Percentiles rank a stretch among this genome's conserved stretches.
phyloP scores from a whole-genome alignment of 805 yeast species.

The Lipomyces oligophaga region DNA sequence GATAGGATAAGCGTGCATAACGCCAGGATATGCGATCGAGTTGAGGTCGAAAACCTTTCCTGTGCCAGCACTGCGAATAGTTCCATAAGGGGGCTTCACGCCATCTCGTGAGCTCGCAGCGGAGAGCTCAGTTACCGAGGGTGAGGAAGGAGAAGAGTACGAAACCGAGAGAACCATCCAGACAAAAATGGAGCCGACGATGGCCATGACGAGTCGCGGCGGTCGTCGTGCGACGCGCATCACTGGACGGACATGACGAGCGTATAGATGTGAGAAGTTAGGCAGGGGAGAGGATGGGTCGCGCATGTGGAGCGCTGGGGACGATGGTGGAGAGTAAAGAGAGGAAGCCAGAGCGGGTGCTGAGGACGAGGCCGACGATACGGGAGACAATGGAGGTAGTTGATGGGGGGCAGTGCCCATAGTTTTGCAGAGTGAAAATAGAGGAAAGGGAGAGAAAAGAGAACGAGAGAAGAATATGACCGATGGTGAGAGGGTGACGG shows the following conservation, averaged over 20 bases:
- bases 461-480: neutral
- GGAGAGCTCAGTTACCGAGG: neutral
- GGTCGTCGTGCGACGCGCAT: too few relatives aligned
- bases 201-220: too few relatives aligned
- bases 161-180: constrained; percentile 6
- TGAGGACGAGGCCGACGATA: neutral
- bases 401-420: neutral
- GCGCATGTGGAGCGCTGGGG: neutral
- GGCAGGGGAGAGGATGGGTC: constrained; percentile 1
- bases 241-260: too few relatives aligned
- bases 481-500: neutral
- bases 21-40: constrained; percentile 22
- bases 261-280: too few relatives aligned
- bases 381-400: neutral
- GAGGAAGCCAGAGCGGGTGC: neutral
- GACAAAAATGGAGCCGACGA: constrained; percentile 4
- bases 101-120: too few relatives aligned
- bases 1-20: constrained; percentile 12
- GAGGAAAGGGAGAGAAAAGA: constrained; percentile 1
- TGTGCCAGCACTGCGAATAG: neutral
- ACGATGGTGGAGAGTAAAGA: neutral
- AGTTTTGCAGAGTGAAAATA: neutral
- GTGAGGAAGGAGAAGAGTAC: neutral
- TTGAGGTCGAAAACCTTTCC: constrained; percentile 3
- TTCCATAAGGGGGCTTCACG: neutral